These are phyloP conservation scores for Wickerhamomyces rabaulensis DNA, from an alignment of 805 yeast species.

Conservation along the genomic window DNA sequence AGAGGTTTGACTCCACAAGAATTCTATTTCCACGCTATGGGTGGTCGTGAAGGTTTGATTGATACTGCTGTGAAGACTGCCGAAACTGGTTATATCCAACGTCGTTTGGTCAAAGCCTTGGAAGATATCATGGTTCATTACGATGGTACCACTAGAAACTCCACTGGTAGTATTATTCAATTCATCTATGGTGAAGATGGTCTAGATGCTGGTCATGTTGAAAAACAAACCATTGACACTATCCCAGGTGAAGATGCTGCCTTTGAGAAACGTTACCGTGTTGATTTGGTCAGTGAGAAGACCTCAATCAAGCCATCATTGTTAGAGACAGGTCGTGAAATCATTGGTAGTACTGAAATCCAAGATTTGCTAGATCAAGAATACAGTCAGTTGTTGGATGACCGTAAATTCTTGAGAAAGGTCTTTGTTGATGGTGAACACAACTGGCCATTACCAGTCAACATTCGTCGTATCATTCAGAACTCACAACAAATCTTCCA, in stretches of 20 bases:
- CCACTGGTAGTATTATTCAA: conserved; percentile 93
- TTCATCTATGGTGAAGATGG: conserved; percentile 99
- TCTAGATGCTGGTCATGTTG: conserved; percentile 96
- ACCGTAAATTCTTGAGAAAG: conserved; percentile 74
- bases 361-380: conserved; percentile 82
- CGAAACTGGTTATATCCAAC: conserved; percentile 97
- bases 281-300: conserved; percentile 76
- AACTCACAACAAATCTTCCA: conserved; percentile 97
- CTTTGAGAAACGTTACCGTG: conserved; percentile 78
- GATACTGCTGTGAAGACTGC: conserved; percentile 99
- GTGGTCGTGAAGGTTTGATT: conserved; percentile 99
- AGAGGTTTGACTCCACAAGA: conserved; percentile 98
- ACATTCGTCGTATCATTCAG: conserved; percentile 92
- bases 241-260: conserved; percentile 86
- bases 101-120: conserved; percentile 94
- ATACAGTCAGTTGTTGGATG: conserved; percentile 68
- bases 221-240: conserved; percentile 91
- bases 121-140: conserved; percentile 98
- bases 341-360: conserved; percentile 79
- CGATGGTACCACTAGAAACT: conserved; percentile 97
- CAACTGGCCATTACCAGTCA: conserved; percentile 97
- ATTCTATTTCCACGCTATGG: conserved; percentile 99
- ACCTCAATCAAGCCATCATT: conserved; percentile 61
- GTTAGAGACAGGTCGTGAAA: conserved; percentile 85
- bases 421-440: conserved; percentile 92